Evolutionary conservation across 116 monocot genomes (phyloP).

Genomic region (Thalassia testudinum): DNA sequence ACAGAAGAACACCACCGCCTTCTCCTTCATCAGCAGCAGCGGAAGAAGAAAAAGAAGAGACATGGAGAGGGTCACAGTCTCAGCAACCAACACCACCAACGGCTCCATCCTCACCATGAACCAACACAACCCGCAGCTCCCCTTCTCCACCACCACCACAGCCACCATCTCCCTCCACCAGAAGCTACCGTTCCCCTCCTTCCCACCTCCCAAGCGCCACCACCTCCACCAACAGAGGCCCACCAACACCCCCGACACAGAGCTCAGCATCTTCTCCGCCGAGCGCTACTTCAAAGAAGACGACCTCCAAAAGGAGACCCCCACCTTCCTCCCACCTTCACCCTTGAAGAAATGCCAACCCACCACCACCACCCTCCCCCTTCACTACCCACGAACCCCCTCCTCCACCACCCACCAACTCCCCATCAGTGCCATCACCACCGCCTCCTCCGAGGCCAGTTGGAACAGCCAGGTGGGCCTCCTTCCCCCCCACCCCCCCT

Average conservation of each 20-base stretch:
- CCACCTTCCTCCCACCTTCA: background rate
- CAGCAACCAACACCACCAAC: background rate
- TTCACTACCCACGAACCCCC: constrained; percentile 5
- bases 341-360: background rate
- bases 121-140: background rate
- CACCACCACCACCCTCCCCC: too few species aligned
- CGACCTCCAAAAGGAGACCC: constrained; percentile 1
- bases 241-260: constrained; percentile 10
- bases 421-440: constrained; percentile 14
- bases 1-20: too few species aligned
- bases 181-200: background rate
- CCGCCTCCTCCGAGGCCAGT: constrained; percentile 41
- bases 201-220: background rate
- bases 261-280: constrained; percentile 62
- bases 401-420: constrained; percentile 1
- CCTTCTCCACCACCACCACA: background rate
- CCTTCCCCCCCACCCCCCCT: constrained; percentile 9
- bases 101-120: background rate
- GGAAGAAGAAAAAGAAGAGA: too few species aligned
- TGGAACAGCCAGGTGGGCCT: constrained; percentile 47
- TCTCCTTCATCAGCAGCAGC: too few species aligned
- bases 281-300: constrained; percentile 51
- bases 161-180: background rate
- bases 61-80: background rate
- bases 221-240: background rate